phyloP scores from a whole-genome alignment of 2,329 filamentous ascomycete species.

The Xenoacremonium recifei region DNA sequence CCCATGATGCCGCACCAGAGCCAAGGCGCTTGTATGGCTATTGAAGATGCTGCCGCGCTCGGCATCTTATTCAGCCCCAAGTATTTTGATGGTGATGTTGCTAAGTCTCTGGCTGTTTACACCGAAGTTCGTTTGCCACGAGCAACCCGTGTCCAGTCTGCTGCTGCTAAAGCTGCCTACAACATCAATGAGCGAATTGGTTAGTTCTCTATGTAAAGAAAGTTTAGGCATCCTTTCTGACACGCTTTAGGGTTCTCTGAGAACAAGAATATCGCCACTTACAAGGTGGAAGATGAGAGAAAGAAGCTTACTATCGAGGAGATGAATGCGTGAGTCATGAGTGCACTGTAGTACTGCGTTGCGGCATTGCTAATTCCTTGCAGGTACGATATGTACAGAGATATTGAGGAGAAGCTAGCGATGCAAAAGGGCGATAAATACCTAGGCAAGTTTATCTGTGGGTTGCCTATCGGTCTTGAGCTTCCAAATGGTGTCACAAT shows the following conservation, averaged over 20 bases:
- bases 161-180: conserved; percentile 55
- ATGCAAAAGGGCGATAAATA: conserved; percentile 31
- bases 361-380: not conserved
- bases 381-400: conserved; percentile 59
- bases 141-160: conserved; percentile 54
- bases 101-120: conserved; percentile 48
- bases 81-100: conserved; percentile 47
- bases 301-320: conserved; percentile 66
- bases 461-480: conserved; percentile 46
- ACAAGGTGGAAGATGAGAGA: conserved; percentile 61
- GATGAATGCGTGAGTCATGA: conserved; percentile 58
- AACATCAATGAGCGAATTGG: conserved; percentile 65
- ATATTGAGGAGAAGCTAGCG: conserved; percentile 50
- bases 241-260: conserved; percentile 52
- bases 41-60: conserved; percentile 63
- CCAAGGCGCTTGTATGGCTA: conserved; percentile 68
- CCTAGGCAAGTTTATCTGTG: conserved; percentile 37
- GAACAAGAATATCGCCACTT: conserved; percentile 54
- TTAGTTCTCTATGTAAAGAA: too few species aligned
- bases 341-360: fast-evolving
- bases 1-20: conserved; percentile 70
- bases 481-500: conserved; percentile 47
- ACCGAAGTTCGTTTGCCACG: conserved; percentile 52
- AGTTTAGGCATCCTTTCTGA: not conserved
- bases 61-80: conserved; percentile 57